phyloP scores from a whole-genome alignment of 345 rosid genomes.

The Dovyalis caffra region DNA sequence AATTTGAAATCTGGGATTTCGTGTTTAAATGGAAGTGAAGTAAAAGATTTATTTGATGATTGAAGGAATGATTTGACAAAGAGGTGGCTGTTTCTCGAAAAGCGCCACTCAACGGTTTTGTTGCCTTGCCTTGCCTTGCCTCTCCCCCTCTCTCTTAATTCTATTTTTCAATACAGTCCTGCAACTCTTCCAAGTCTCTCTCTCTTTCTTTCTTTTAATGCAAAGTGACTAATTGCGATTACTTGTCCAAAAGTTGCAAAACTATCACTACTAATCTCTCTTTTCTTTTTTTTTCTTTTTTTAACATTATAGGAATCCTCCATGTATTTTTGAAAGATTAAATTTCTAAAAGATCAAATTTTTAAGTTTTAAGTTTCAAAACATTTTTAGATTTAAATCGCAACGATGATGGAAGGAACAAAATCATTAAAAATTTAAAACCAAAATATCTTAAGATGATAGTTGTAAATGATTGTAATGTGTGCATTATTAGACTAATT shows the following conservation, averaged over 20 bases:
- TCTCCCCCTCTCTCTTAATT: too few relatives aligned
- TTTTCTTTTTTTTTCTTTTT: too few relatives aligned
- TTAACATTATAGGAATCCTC: too few relatives aligned
- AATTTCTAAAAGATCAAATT: too few relatives aligned
- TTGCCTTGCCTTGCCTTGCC: not conserved
- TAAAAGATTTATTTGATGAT: not conserved
- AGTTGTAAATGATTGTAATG: too few relatives aligned
- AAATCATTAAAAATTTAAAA: not conserved
- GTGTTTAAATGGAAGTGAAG: not conserved
- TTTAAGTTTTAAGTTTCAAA: too few relatives aligned
- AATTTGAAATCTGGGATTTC: not conserved
- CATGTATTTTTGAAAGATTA: too few relatives aligned
- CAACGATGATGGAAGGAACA: not conserved
- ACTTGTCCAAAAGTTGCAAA: not conserved
- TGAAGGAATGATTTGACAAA: conserved; percentile 10
- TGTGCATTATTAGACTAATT: not conserved
- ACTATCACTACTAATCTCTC: too few relatives aligned
- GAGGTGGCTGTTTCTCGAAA: not conserved
- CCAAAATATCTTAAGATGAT: too few relatives aligned
- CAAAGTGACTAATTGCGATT: not conserved
- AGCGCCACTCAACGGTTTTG: conserved; percentile 21
- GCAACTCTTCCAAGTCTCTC: not conserved
- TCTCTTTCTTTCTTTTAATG: not conserved
- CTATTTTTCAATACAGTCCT: too few relatives aligned
- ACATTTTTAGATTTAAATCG: too few relatives aligned